A percentile compares a stretch with the other conserved stretches of the same genome.
Conservation (phyloP, 345 rosid genomes). For the Kernera saxatilis region DNA sequence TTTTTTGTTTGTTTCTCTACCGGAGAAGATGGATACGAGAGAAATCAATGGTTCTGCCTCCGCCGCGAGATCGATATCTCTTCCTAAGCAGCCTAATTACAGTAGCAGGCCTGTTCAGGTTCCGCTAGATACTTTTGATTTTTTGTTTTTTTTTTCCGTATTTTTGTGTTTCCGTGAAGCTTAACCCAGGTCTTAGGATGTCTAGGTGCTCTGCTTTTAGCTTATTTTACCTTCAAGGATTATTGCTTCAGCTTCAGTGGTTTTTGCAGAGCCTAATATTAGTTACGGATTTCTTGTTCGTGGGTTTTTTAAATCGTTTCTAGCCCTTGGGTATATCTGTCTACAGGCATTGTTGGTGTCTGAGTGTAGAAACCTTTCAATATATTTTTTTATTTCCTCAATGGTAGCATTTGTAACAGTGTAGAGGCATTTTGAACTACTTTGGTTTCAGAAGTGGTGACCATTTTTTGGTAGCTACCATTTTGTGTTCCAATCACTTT, state of each 20-base stretch:
- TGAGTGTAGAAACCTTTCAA: not conserved
- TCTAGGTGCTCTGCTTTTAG: not conserved
- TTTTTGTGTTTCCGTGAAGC: not conserved
- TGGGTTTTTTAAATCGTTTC: not conserved
- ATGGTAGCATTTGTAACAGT: not conserved
- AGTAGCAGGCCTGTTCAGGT: slow-evolving; percentile 30
- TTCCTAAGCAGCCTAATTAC: slow-evolving; percentile 16
- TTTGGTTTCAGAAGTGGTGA: not conserved
- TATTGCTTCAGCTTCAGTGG: not conserved
- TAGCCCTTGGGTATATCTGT: not conserved
- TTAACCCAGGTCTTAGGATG: not conserved
- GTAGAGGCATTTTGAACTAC: not conserved
- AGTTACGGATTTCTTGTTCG: not conserved
- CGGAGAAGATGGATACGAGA: slow-evolving; percentile 11
- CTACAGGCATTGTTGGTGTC: slow-evolving; percentile 9
- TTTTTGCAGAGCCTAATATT: not conserved
- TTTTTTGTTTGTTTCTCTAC: not conserved
- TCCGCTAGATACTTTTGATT: not conserved
- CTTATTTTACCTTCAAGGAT: not conserved
- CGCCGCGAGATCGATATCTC: slow-evolving; percentile 21
- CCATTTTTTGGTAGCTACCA: not conserved
- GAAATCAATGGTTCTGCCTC: slow-evolving; percentile 23
- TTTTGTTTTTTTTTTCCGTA: not conserved
- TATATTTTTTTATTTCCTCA: not conserved
- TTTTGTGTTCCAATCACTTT: not conserved